Evolutionary conservation across 2,329 filamentous ascomycete genomes (phyloP).

Genomic region (Didymella segeticola): DNA sequence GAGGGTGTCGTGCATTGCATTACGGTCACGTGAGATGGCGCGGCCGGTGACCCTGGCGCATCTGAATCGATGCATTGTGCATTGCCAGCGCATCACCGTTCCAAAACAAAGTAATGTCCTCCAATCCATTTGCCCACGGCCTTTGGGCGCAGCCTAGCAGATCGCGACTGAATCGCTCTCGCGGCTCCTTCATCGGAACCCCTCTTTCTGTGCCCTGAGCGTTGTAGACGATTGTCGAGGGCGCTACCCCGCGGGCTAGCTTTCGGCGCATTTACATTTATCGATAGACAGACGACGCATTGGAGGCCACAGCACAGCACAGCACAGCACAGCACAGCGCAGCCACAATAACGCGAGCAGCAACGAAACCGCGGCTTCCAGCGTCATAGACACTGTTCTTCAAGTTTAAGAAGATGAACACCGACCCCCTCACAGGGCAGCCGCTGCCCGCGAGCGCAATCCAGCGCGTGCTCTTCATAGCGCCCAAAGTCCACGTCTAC

Average conservation of each 20-base stretch:
- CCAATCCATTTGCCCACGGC: conserved; percentile 41
- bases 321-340: neutral
- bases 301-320: conserved; percentile 5
- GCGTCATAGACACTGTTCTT: neutral
- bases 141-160: conserved; percentile 34
- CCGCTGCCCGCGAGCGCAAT: conserved; percentile 77
- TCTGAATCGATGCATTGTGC: conserved; percentile 23
- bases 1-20: conserved; percentile 20
- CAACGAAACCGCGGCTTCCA: neutral
- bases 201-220: conserved; percentile 19
- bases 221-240: conserved; percentile 10
- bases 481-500: conserved; percentile 80
- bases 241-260: conserved; percentile 30
- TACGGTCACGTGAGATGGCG: conserved; percentile 19
- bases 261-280: conserved; percentile 9
- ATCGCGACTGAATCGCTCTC: neutral
- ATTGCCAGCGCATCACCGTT: conserved; percentile 47
- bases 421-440: conserved; percentile 74
- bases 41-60: conserved; percentile 1
- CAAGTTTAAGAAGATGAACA: conserved; percentile 58
- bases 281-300: neutral
- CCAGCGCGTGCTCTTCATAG: conserved; percentile 82
- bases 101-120: conserved; percentile 32
- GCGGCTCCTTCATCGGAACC: conserved; percentile 25
- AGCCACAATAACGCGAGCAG: neutral